Evolutionary conservation across 2,329 filamentous ascomycete genomes (phyloP), one percentile per base, ranked within the genome.

Genomic region (Colletotrichum graminicola): DNA sequence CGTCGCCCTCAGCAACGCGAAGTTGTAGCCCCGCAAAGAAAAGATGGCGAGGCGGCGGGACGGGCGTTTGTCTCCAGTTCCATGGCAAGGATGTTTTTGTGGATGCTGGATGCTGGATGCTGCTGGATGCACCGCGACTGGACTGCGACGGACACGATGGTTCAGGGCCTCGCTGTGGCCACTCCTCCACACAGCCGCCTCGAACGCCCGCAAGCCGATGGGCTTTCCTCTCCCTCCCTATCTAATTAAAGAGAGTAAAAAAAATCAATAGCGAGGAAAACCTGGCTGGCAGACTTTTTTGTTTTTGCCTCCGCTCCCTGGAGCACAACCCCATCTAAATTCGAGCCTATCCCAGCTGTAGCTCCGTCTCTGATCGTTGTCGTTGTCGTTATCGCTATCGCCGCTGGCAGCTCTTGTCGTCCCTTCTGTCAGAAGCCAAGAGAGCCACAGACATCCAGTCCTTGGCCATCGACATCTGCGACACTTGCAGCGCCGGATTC

Each of bases 131-230:
- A 23, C 59, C 43, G 43, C 59, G 59, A 34, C 43, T 62, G 63
- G 57, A 67, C 47, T 67, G 51, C 64, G 16, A 36, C 18, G 32
- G 21, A 16, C 32, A 23, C 10, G 21, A 23, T 55, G 32, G 52
- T 55, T 55, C 52, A 61, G 43, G 43, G 18, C n/a, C 59, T 62
- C 32, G 39, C n/a, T 32, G 56, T 47, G 39, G 67, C 57, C 51
- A 68, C 16, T 43, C 41, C 64, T 71, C 68, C 65, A 71, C 68
- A 62, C 43, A 39, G n/a, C 32, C 59, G 21, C 43, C 39, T 47
- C 65, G 52, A 63, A 60, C 68, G 65, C 68, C 68, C 68, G 68
- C 65, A 67, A 16, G 52, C 54, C 52, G 64, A 62, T 49, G 56
- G 57, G 36, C 63, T 54, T 62, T 67, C 23, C 41, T 67, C 32